Conservation (phyloP, 2,329 filamentous ascomycete genomes). For the Colletotrichum limetticola region DNA sequence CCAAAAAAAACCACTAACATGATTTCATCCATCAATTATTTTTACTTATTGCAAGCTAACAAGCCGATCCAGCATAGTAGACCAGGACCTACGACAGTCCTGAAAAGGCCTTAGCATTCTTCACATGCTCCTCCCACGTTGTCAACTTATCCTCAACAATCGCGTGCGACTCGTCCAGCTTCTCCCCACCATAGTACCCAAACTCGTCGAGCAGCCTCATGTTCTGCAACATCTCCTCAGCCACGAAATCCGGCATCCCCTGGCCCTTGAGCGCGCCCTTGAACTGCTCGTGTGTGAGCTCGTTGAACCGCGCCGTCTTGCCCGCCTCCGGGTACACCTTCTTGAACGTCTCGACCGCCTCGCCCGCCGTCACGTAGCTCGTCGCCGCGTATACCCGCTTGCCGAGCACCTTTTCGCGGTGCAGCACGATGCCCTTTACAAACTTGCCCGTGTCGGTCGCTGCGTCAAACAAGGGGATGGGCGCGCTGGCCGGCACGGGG, state of each 20-base stretch:
- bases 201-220: conserved; percentile 53
- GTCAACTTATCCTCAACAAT: conserved; percentile 50
- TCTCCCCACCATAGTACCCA: conserved; percentile 52
- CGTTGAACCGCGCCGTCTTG: conserved; percentile 43
- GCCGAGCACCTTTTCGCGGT: conserved; percentile 40
- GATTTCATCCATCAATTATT: not conserved
- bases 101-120: conserved; percentile 45
- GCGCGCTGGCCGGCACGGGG: conserved; percentile 42
- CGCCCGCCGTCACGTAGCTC: conserved; percentile 47
- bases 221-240: conserved; percentile 54
- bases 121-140: conserved; percentile 51
- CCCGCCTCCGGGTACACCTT: conserved; percentile 48
- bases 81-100: conserved; percentile 45
- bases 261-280: conserved; percentile 45
- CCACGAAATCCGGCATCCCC: conserved; percentile 39
- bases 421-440: conserved; percentile 42
- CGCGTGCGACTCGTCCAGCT: conserved; percentile 44
- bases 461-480: conserved; percentile 48
- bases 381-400: conserved; percentile 49
- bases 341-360: conserved; percentile 43
- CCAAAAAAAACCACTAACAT: too few species aligned
- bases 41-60: not conserved
- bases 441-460: conserved; percentile 54
- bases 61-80: not conserved
- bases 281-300: conserved; percentile 48